Evolutionary conservation across 768 basidiomycete genomes (phyloP).

Genomic region (Leucocoprinus sp.): DNA sequence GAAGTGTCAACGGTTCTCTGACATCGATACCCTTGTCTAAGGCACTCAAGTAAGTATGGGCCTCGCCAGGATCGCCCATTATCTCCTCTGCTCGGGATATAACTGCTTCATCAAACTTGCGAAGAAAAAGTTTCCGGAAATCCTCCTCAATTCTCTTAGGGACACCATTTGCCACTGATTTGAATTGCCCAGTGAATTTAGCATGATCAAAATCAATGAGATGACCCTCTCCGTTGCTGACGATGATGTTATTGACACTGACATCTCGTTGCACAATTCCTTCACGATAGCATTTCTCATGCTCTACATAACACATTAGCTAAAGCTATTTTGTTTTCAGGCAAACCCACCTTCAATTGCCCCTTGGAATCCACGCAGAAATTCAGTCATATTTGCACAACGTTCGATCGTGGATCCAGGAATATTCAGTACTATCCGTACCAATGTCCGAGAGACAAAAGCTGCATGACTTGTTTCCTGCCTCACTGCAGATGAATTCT

Average conservation of each 20-base stretch:
- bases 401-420: not conserved
- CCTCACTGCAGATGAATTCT: too few relatives aligned
- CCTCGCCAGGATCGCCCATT: too few relatives aligned
- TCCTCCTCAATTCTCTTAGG: not conserved
- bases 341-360: not conserved
- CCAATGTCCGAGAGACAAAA: not conserved
- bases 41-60: too few relatives aligned
- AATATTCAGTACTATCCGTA: not conserved
- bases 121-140: too few relatives aligned
- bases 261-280: not conserved
- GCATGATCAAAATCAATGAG: constrained; percentile 5
- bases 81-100: too few relatives aligned
- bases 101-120: too few relatives aligned
- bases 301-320: not conserved
- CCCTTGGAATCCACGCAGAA: not conserved
- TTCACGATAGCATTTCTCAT: not conserved
- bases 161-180: not conserved
- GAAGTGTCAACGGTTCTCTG: not conserved
- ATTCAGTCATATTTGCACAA: not conserved
- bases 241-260: not conserved
- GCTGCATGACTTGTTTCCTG: not conserved
- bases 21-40: too few relatives aligned
- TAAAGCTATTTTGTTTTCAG: not conserved
- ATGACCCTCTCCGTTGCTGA: not conserved
- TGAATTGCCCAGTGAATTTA: not conserved